Base-by-base conservation (phyloP, 163 green algal species). In the Chlorella variabilis region DNA sequence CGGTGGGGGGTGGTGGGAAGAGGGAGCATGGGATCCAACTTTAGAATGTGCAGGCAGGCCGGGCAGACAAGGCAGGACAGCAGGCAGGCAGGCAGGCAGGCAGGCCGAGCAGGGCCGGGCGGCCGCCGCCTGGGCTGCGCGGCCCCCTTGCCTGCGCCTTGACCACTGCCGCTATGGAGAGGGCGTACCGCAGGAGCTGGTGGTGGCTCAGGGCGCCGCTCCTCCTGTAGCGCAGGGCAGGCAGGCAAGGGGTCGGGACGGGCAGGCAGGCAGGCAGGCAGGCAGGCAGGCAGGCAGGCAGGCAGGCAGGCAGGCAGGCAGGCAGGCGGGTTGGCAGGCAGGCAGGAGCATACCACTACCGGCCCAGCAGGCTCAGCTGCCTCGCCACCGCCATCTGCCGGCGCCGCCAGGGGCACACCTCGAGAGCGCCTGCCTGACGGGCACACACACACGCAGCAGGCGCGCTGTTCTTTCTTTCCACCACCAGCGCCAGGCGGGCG, bases 91-190 rank as follows among this genome's bases (percentile, higher is more conserved):
- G 15, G 42, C 68, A 63, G 45, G 3, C 21, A 36, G 23, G 8
- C 18, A n/a, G 15, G 13, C 29, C 20, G 31, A n/a, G n/a, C n/a
- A n/a, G n/a, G n/a, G n/a, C n/a, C n/a, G n/a, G n/a, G n/a, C n/a
- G n/a, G n/a, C n/a, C n/a, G n/a, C n/a, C n/a, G n/a, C n/a, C n/a
- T n/a, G n/a, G n/a, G n/a, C n/a, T n/a, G n/a, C n/a, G n/a, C n/a
- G n/a, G 4, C 3, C 29, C 51, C 9, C 73, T 59, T 58, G 38
- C 73, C 73, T 80, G 75, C 11, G 75, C 75, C 42, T 81, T 81
- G 61, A 81, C 7, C 41, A 81, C 61, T 3, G 75, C 75, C 20
- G 61, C 75, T 21, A 81, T 23, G 6, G 75, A 81, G 3, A 81
- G 75, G 1, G 75, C 61, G 42, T 81, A 81, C 4, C 34, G 33